Percentiles rank a stretch among this genome's conserved stretches.
phyloP scores from a whole-genome alignment of 1,139 yeast genomes.

The Lodderomyces jiufengensis region DNA sequence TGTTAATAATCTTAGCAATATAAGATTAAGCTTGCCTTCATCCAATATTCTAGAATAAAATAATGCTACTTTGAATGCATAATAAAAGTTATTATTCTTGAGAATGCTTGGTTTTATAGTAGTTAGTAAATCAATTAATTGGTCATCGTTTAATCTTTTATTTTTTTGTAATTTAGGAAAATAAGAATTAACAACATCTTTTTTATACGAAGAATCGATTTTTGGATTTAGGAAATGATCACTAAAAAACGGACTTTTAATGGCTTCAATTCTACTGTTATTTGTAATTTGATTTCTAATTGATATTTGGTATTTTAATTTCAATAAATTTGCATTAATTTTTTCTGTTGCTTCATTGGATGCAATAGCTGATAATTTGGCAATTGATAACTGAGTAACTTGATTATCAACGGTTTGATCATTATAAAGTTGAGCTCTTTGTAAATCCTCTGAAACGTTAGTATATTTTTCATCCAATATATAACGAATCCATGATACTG shows the following conservation, averaged over 20 bases:
- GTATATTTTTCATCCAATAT: slow-evolving; percentile 48
- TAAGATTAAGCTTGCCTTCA: slow-evolving; percentile 24
- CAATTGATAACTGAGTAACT: slow-evolving; percentile 63
- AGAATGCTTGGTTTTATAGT: slow-evolving; percentile 35
- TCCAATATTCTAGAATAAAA: slow-evolving; percentile 22
- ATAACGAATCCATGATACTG: slow-evolving; percentile 73
- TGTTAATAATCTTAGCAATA: slow-evolving; percentile 63
- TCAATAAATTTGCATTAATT: slow-evolving; percentile 4
- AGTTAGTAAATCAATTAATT: slow-evolving; percentile 58
- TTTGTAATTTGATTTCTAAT: slow-evolving; percentile 5
- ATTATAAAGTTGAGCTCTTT: slow-evolving; percentile 29
- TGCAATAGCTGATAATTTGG: slow-evolving; percentile 54
- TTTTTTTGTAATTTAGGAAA: slow-evolving; percentile 26
- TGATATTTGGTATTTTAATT: slow-evolving; percentile 10
- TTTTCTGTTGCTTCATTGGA: slow-evolving; percentile 26
- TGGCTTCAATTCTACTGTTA: slow-evolving; percentile 21
- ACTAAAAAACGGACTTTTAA: slow-evolving; percentile 47
- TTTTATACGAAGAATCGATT: slow-evolving; percentile 4
- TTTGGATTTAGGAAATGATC: slow-evolving; percentile 29
- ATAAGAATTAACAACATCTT: slow-evolving; percentile 11
- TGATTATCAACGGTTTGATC: slow-evolving; percentile 46
- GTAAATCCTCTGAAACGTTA: slow-evolving; percentile 49
- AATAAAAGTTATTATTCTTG: slow-evolving; percentile 25
- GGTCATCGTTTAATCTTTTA: slow-evolving; percentile 40
- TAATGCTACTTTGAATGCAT: slow-evolving; percentile 36